Evolutionary conservation across 2,329 filamentous ascomycete species (phyloP).

Genomic region (Penicillium verrucosum): DNA sequence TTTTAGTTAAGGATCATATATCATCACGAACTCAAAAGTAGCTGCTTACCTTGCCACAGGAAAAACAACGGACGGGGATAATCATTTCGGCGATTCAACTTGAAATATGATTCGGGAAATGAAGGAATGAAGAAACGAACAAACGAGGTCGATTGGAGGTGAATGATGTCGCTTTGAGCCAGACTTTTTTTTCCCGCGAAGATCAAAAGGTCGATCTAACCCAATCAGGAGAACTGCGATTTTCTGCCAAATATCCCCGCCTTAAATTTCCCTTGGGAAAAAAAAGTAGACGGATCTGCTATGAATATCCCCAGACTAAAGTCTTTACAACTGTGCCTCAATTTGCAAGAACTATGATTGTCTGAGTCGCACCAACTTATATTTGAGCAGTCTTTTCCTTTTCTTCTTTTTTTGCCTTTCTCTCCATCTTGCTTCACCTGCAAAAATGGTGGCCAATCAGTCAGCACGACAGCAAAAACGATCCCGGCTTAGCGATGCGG

Average conservation of each 20-base stretch:
- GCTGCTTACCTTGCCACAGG: slow-evolving; percentile 85
- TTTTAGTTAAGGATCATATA: slow-evolving; percentile 11
- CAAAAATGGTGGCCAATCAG: slow-evolving; percentile 18
- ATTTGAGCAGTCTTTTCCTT: neutral
- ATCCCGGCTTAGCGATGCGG: slow-evolving; percentile 29
- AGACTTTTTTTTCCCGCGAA: slow-evolving; percentile 10
- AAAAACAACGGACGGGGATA: slow-evolving; percentile 97
- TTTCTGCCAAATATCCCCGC: slow-evolving; percentile 21
- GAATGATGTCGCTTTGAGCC: slow-evolving; percentile 8
- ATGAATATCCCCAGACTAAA: slow-evolving; percentile 1
- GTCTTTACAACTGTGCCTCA: neutral
- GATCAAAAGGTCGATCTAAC: slow-evolving; percentile 6
- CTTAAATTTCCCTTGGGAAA: slow-evolving; percentile 12
- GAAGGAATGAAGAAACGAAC: neutral
- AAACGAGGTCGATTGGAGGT: slow-evolving; percentile 6
- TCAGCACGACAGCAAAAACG: slow-evolving; percentile 29
- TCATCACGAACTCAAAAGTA: slow-evolving; percentile 13
- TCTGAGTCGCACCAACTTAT: neutral
- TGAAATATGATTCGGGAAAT: neutral
- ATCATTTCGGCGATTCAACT: slow-evolving; percentile 64
- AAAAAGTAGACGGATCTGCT: slow-evolving; percentile 20
- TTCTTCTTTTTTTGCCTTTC: neutral
- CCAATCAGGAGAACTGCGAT: slow-evolving; percentile 1
- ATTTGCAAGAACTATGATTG: slow-evolving; percentile 1
- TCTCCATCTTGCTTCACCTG: neutral